phyloP scores from a whole-genome alignment of 2,329 filamentous ascomycete species.

The Neurospora sp. region DNA sequence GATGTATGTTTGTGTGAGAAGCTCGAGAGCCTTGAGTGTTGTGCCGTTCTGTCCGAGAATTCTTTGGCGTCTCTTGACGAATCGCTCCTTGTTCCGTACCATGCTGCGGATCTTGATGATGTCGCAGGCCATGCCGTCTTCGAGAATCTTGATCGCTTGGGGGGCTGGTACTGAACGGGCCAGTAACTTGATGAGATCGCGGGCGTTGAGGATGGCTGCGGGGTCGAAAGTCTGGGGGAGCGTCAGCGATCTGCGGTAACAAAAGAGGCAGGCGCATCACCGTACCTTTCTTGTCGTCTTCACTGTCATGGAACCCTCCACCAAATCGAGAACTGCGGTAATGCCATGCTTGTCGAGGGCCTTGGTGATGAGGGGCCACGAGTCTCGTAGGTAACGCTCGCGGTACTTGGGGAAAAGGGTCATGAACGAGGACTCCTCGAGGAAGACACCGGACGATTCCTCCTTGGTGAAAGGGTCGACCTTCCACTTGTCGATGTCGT shows the following conservation, averaged over 20 bases:
- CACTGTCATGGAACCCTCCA: constrained; percentile 94
- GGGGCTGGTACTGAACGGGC: constrained; percentile 86
- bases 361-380: constrained; percentile 85
- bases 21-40: constrained; percentile 81
- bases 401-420: constrained; percentile 92
- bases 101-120: constrained; percentile 91
- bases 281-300: constrained; percentile 84
- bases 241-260: too few relatives aligned
- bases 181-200: constrained; percentile 88
- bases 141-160: constrained; percentile 87
- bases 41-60: constrained; percentile 86
- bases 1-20: constrained; percentile 85
- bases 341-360: constrained; percentile 81
- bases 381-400: constrained; percentile 84
- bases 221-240: constrained; percentile 40
- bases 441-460: constrained; percentile 61
- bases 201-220: constrained; percentile 82
- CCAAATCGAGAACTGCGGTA: constrained; percentile 83
- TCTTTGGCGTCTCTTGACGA: constrained; percentile 86
- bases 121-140: constrained; percentile 86
- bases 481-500: constrained; percentile 97
- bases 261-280: too few relatives aligned
- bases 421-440: constrained; percentile 84
- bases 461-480: constrained; percentile 79
- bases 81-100: constrained; percentile 87